Conservation (phyloP, 495 filamentous ascomycete species). For the Usnea hakonensis region DNA sequence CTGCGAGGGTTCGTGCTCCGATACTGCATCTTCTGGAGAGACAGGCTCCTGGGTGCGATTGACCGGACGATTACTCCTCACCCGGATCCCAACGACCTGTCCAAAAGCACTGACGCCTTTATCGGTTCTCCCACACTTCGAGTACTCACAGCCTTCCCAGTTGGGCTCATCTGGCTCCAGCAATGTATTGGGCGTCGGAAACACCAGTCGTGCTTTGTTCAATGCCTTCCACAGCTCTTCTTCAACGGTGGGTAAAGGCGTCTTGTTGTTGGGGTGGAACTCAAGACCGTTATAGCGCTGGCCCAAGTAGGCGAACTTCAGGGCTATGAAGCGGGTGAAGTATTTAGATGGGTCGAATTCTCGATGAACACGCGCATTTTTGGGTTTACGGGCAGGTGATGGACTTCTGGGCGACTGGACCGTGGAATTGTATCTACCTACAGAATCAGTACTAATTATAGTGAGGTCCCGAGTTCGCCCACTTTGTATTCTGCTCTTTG, state of each 20-base stretch:
- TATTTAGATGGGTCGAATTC: conserved; percentile 73
- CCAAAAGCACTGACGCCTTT: conserved; percentile 93
- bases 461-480: neutral
- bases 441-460: conserved; percentile 18
- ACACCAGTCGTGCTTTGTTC: conserved; percentile 69
- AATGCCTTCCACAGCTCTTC: conserved; percentile 88
- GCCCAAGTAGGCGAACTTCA: conserved; percentile 92
- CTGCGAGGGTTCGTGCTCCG: neutral
- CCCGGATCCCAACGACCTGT: conserved; percentile 76
- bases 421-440: conserved; percentile 15
- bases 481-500: conserved; percentile 39
- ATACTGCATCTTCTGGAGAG: neutral
- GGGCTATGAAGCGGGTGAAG: conserved; percentile 71
- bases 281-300: conserved; percentile 88
- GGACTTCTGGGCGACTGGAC: neutral
- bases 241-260: conserved; percentile 73
- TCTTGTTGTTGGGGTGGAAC: conserved; percentile 57
- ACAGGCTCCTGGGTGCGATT: neutral
- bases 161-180: conserved; percentile 42
- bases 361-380: conserved; percentile 25
- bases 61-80: conserved; percentile 68
- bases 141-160: conserved; percentile 78
- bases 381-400: conserved; percentile 10
- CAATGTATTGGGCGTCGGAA: conserved; percentile 49
- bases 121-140: conserved; percentile 91